Conservation (phyloP, 139 green algal species). For the Tetradesmus obliquus region DNA sequence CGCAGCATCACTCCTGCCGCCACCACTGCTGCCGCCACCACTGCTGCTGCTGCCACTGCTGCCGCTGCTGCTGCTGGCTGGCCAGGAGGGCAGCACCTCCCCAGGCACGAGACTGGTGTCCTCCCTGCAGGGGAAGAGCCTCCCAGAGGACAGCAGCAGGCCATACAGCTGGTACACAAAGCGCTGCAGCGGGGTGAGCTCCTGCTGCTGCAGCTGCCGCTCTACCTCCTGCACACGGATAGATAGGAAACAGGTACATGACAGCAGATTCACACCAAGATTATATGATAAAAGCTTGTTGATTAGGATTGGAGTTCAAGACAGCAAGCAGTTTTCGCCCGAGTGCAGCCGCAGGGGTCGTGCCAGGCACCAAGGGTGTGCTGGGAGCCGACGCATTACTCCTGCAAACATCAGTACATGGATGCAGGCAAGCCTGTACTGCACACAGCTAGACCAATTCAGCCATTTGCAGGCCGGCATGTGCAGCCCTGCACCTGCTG, state of each 20-base stretch:
- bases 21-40: neutral
- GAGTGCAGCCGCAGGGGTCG: no score
- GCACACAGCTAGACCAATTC: no score
- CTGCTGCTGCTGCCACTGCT: neutral
- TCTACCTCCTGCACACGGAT: neutral
- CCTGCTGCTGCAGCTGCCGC: constrained; percentile 26
- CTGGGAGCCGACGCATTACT: no score
- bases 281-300: no score
- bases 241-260: neutral
- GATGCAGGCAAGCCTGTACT: no score
- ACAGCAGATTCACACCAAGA: no score
- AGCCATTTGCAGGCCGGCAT: no score
- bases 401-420: no score
- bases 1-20: neutral
- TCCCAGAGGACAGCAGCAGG: constrained; percentile 9
- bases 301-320: no score
- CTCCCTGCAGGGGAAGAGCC: constrained; percentile 22
- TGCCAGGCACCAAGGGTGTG: no score
- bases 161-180: constrained; percentile 33
- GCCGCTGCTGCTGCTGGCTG: neutral
- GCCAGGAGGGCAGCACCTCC: neutral
- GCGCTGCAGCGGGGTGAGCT: neutral
- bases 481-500: neutral
- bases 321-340: no score
- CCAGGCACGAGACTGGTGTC: neutral